phyloP scores from a whole-genome alignment of 2,329 filamentous ascomycete species.

The Nemania diffusa region DNA sequence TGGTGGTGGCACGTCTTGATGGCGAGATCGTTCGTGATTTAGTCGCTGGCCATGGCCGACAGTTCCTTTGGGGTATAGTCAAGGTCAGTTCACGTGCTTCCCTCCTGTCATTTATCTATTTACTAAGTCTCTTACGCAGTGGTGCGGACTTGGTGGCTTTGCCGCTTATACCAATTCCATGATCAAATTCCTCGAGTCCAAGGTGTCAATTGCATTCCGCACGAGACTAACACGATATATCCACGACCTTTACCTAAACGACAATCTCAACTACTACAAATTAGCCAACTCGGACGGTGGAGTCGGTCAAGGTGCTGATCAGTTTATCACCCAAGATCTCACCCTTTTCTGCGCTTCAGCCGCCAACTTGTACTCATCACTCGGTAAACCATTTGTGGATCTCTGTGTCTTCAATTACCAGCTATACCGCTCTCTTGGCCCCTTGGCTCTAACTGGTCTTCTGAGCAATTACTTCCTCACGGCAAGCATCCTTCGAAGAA shows the following conservation, averaged over 20 bases:
- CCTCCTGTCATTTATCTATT: background rate
- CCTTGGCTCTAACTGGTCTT: slow-evolving; percentile 85
- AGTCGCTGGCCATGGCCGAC: slow-evolving; percentile 91
- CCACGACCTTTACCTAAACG: slow-evolving; percentile 94
- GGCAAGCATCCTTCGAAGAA: slow-evolving; percentile 84
- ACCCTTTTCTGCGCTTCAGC: slow-evolving; percentile 95
- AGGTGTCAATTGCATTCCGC: slow-evolving; percentile 97
- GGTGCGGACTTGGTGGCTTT: slow-evolving; percentile 92
- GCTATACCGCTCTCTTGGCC: slow-evolving; percentile 89
- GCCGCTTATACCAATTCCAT: slow-evolving; percentile 98
- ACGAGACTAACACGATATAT: slow-evolving; percentile 96
- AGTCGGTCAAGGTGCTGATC: slow-evolving; percentile 89
- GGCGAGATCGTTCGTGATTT: slow-evolving; percentile 96
- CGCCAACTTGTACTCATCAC: slow-evolving; percentile 90
- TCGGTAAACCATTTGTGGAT: slow-evolving; percentile 98
- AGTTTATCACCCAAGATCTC: slow-evolving; percentile 97
- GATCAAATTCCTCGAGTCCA: slow-evolving; percentile 98
- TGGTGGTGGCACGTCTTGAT: slow-evolving; percentile 91
- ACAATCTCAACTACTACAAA: slow-evolving; percentile 96
- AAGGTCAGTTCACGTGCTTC: slow-evolving; percentile 64
- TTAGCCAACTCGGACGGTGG: slow-evolving; percentile 92
- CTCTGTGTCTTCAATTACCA: slow-evolving; percentile 98
- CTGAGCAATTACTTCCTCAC: slow-evolving; percentile 95
- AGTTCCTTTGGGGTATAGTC: slow-evolving; percentile 86
- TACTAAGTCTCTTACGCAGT: slow-evolving; percentile 57